Evolutionary conservation across 495 filamentous ascomycete species (phyloP), one percentile per base, ranked within the genome.

Genomic region (Neurospora africana): DNA sequence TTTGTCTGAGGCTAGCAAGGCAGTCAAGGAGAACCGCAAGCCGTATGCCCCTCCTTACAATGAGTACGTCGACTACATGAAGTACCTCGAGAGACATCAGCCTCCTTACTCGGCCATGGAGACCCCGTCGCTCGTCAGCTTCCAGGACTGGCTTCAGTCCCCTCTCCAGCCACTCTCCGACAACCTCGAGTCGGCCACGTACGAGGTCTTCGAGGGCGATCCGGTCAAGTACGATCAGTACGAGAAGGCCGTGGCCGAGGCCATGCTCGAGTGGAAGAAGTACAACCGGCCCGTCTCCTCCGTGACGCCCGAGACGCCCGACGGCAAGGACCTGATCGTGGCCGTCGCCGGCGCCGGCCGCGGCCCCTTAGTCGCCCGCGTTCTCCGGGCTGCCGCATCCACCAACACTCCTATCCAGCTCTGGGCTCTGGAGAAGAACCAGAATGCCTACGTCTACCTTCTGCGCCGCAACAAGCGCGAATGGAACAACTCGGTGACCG

Each of bases 221-320:
- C 95, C 95, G 0, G 90, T 98, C 79, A 99, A 99, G 81, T 99
- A 99, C 79, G 90, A 94, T 69, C 94, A 93, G 85, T 99, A 99
- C 79, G 93, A 97, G 79, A 82, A 85, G 21, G 95, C 95, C 43
- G 93, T 98, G 69, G 85, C 86, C 2, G 86, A 91, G 72, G 95
- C 95, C 0, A 86, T 99, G 72, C 83, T 79, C n/a, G 95, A 97
- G 74, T 95, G 94, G 91, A 82, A 79, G 13, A 84, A 85, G 53
- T 87, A 90, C 73, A 84, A 86, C 70, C 94, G 92, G 73, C 90
- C 91, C 0, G 90, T 89, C 0, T 92, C 91, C 2, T 86, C 89
- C n/a, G 72, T 71, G 1, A 72, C 77, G 0, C 41, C 73, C 19
- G 58, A 69, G 9, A 72, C 70, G 4, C 72, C 72, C 15, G 84